Evolutionary conservation across 306 rosid species (phyloP).

Genomic region (Trifolium repens): DNA sequence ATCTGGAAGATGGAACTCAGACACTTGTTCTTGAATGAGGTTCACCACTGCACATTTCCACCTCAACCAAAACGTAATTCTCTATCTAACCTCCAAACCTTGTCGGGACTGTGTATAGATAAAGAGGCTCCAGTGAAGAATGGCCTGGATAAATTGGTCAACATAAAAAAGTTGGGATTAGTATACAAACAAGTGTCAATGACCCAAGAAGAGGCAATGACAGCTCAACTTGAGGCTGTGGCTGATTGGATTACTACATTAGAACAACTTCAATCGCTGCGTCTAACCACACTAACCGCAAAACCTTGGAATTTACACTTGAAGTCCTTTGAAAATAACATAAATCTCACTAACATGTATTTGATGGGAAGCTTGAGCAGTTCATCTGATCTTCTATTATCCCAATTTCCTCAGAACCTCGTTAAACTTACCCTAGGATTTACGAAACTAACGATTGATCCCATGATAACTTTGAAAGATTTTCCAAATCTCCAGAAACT

Average conservation of each 20-base stretch:
- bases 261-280: constrained; percentile 29
- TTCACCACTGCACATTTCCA: constrained; percentile 25
- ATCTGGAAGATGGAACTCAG: constrained; percentile 50
- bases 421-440: constrained; percentile 48
- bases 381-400: background rate
- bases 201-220: constrained; percentile 4
- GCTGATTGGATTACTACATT: constrained; percentile 38
- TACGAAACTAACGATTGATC: constrained; percentile 39
- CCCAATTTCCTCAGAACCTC: constrained; percentile 32
- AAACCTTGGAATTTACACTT: constrained; percentile 24
- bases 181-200: constrained; percentile 36
- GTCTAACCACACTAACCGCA: background rate
- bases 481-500: constrained; percentile 41
- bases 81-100: constrained; percentile 40
- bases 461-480: constrained; percentile 36
- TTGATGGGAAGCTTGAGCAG: constrained; percentile 30
- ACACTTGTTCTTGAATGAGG: constrained; percentile 43
- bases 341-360: constrained; percentile 29
- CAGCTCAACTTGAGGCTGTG: constrained; percentile 21
- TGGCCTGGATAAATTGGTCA: constrained; percentile 37
- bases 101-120: constrained; percentile 50
- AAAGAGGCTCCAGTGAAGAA: constrained; percentile 33
- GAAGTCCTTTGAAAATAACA: constrained; percentile 6
- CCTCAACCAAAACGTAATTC: background rate
- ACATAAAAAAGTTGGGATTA: constrained; percentile 46